Base-by-base conservation (phyloP, 345 rosid species). In the Eucalyptus tenuipes region DNA sequence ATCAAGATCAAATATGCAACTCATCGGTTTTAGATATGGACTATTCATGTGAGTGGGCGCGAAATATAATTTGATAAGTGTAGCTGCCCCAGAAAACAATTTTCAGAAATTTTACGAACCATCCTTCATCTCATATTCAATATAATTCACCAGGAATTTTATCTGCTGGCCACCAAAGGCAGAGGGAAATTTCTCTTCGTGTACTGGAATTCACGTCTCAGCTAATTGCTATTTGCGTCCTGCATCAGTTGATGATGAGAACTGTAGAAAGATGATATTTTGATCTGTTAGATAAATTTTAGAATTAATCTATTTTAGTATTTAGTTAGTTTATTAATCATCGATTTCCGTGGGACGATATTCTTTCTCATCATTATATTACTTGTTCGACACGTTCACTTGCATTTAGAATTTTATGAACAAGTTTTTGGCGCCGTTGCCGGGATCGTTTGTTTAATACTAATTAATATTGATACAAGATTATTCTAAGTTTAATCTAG, bases 191-290 rank as follows among this genome's bases (percentile, higher is more conserved):
- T 59, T 27, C 7, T 25, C 66, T 27, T 59, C 31, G 7, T 25
- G 31, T 0, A 59, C 15, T 12, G 0, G 66, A 59, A 25, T 27
- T 59, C 66, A 27, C n/a, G 15, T 59, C 66, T 59, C 31, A 0
- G 66, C 31, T 27, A 12, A 59, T 59, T 27, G 14, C n/a, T 0
- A 59, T 27, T 59, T 59, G 66, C 1, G 0, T 25, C 66, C 29
- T 59, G 66, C 31, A 55, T 55, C 27, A 55, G 27, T 20, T 55
- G 61, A 55, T 49, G 1, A 49, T 8, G 27, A 55, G 61, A 55
- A 55, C 61, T 22, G 61, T 22, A 52, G 55, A 52, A 52, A 7
- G 55, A 52, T 18, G 55, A n/a, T n/a, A n/a, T n/a, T n/a, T n/a
- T n/a, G n/a, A n/a, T n/a, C n/a, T n/a, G n/a, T n/a, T n/a, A n/a